phyloP scores from a whole-genome alignment of 208 protist species.

The Angomonas ambiguus region DNA sequence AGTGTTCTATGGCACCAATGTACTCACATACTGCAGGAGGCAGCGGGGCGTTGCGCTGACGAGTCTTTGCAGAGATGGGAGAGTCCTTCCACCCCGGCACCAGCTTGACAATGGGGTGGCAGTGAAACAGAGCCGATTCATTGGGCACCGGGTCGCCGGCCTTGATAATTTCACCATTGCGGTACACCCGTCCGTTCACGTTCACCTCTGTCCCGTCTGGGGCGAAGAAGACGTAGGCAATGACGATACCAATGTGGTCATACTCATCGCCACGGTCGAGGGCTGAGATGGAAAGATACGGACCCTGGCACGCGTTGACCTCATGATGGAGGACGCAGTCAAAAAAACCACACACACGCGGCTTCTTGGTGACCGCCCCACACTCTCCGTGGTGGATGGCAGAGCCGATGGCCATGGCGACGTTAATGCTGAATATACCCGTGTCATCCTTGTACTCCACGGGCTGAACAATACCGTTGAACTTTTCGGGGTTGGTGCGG shows the following conservation, averaged over 20 bases:
- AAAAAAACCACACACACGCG: constrained; percentile 87
- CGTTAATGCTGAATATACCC: constrained; percentile 85
- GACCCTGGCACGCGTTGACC: constrained; percentile 86
- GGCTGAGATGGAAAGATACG: constrained; percentile 90
- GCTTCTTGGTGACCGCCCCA: constrained; percentile 87
- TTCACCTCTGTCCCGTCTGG: constrained; percentile 38
- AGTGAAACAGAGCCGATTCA: constrained; percentile 74
- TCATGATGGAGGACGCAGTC: constrained; percentile 91
- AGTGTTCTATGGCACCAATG: constrained; percentile 81
- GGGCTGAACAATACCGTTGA: constrained; percentile 79
- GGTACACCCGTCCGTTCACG: constrained; percentile 72
- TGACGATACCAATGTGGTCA: constrained; percentile 80
- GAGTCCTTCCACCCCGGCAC: constrained; percentile 75
- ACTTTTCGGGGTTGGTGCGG: constrained; percentile 23
- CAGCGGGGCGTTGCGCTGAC: constrained; percentile 48
- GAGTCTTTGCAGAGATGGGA: constrained; percentile 66
- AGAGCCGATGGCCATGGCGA: constrained; percentile 83
- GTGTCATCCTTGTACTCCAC: constrained; percentile 72
- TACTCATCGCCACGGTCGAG: constrained; percentile 91
- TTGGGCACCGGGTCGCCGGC: constrained; percentile 84
- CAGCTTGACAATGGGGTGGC: constrained; percentile 86
- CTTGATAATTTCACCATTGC: constrained; percentile 85
- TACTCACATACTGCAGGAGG: constrained; percentile 77
- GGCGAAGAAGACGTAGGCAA: constrained; percentile 88
- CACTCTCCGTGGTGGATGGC: constrained; percentile 82